Conservation (phyloP, 768 basidiomycete genomes). For the Mycena kentingensis region DNA sequence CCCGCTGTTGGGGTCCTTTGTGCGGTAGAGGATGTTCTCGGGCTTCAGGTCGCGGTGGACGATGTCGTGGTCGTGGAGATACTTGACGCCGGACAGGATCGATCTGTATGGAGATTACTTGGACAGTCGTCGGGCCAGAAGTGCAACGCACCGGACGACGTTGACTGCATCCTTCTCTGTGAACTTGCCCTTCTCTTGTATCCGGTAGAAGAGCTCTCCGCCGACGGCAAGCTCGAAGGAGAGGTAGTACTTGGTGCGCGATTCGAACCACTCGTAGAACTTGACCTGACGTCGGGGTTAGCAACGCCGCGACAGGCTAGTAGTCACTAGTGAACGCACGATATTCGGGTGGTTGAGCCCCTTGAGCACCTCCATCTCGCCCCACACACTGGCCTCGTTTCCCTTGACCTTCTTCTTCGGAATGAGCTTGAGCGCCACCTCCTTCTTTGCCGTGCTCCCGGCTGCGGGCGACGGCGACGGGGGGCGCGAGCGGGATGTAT, state of each 20-base stretch:
- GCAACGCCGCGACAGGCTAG: neutral
- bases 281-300: slow-evolving; percentile 66
- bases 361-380: slow-evolving; percentile 91
- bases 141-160: slow-evolving; percentile 62
- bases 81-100: slow-evolving; percentile 80
- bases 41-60: slow-evolving; percentile 99
- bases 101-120: slow-evolving; percentile 50
- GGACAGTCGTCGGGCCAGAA: neutral
- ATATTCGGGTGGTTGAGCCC: slow-evolving; percentile 91
- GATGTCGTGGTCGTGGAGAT: slow-evolving; percentile 89
- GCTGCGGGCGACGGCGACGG: slow-evolving; percentile 25
- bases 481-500: slow-evolving; percentile 17
- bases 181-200: slow-evolving; percentile 84
- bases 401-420: slow-evolving; percentile 95
- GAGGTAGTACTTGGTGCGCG: slow-evolving; percentile 91
- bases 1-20: slow-evolving; percentile 71
- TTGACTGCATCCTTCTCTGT: slow-evolving; percentile 88
- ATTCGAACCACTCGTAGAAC: slow-evolving; percentile 97
- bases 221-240: slow-evolving; percentile 92
- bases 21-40: slow-evolving; percentile 94
- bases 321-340: slow-evolving; percentile 44
- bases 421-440: slow-evolving; percentile 88
- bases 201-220: slow-evolving; percentile 92
- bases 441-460: slow-evolving; percentile 50
- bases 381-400: slow-evolving; percentile 85